A percentile compares a stretch with the other conserved stretches of the same genome.
phyloP scores from a whole-genome alignment of 148 eudicot genomes.

The Silene latifolia region DNA sequence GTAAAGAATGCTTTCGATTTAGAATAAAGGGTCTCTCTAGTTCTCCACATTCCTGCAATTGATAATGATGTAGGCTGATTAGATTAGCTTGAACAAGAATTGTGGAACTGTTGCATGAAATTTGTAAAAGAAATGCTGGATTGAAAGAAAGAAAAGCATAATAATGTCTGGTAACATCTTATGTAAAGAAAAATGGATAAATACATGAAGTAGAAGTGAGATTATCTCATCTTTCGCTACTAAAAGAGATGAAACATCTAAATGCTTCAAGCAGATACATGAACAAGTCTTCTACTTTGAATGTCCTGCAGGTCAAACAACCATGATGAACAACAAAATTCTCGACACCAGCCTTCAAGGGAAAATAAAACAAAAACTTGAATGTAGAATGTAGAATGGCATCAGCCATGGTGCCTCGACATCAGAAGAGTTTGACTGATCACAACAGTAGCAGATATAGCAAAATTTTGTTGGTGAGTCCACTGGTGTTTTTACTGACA shows the following conservation, averaged over 20 bases:
- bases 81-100: background rate
- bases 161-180: constrained; percentile 10
- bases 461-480: too few relatives aligned
- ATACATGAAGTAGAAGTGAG: constrained; percentile 18
- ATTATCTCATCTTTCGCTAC: constrained; percentile 15
- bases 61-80: too few relatives aligned
- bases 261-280: constrained; percentile 23
- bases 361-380: constrained; percentile 19
- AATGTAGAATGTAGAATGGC: constrained; percentile 3
- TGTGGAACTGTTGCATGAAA: background rate
- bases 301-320: constrained; percentile 24
- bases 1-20: background rate
- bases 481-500: too few relatives aligned
- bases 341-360: constrained; percentile 12
- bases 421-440: too few relatives aligned
- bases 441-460: too few relatives aligned
- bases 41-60: too few relatives aligned
- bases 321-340: constrained; percentile 11
- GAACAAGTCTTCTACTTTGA: constrained; percentile 18
- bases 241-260: constrained; percentile 25
- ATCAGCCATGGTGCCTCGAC: too few relatives aligned
- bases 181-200: constrained; percentile 6
- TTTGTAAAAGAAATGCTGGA: background rate
- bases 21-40: too few relatives aligned
- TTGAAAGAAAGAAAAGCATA: background rate